Evolutionary conservation across 495 filamentous ascomycete genomes (phyloP).

Genomic region (Penicillium simplicissimum): DNA sequence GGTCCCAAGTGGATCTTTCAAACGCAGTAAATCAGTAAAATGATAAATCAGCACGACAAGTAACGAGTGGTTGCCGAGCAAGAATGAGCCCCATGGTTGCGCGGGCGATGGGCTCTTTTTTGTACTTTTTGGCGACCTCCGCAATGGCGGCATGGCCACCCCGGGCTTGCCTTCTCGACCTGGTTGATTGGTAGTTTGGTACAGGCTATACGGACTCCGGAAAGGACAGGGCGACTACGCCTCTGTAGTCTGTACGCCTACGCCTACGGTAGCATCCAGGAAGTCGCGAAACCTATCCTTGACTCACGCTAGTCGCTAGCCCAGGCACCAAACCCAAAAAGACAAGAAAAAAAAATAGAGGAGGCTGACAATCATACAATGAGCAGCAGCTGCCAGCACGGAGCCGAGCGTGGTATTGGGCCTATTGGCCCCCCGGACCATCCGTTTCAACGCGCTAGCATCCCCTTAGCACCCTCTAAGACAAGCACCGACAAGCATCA

Average conservation of each 20-base stretch:
- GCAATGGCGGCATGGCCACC: not conserved
- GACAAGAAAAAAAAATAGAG: conserved; percentile 12
- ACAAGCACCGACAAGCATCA: not conserved
- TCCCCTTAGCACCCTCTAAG: not conserved
- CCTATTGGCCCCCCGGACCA: not conserved
- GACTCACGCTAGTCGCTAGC: not conserved
- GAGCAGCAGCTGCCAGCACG: not conserved
- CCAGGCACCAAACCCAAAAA: conserved; percentile 1
- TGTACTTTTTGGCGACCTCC: not conserved
- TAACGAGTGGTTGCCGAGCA: conserved; percentile 10
- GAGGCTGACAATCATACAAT: conserved; percentile 14
- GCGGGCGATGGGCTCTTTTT: conserved; percentile 6
- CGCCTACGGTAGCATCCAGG: not conserved
- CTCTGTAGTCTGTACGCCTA: no score
- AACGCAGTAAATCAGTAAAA: not conserved
- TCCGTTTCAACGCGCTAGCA: not conserved
- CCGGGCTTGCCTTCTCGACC: not conserved
- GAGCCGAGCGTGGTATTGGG: not conserved
- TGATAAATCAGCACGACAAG: no score
- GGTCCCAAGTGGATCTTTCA: not conserved
- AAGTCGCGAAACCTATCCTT: not conserved
- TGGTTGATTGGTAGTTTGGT: not conserved
- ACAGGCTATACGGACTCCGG: not conserved
- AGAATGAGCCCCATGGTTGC: conserved; percentile 11
- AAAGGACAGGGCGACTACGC: no score